A percentile compares a stretch with the other conserved stretches of the same genome.
Evolutionary conservation across 345 rosid species (phyloP).

Genomic region (Dipteronia sinensis): DNA sequence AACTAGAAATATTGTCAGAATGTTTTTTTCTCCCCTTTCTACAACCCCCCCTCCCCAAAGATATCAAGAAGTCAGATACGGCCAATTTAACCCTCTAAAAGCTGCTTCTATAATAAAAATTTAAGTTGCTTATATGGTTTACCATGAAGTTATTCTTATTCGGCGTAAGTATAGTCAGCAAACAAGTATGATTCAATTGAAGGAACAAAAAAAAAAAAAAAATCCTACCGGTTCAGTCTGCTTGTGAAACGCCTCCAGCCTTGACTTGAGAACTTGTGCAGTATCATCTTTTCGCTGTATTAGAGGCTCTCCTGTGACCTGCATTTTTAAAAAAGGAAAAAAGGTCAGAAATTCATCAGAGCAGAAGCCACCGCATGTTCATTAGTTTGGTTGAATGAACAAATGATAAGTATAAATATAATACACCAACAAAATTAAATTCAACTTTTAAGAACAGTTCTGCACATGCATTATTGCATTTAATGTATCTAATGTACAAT

Average conservation of each 20-base stretch:
- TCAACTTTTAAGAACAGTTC: not conserved
- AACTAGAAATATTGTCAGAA: not conserved
- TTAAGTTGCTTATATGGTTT: not conserved
- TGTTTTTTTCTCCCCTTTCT: not conserved
- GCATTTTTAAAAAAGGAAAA: slow-evolving; percentile 11
- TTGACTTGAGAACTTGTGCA: slow-evolving; percentile 72
- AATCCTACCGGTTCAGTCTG: slow-evolving; percentile 77
- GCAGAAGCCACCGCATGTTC: not conserved
- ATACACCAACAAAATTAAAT: not conserved
- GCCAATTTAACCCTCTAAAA: not conserved
- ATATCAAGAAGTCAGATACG: not conserved
- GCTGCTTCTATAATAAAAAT: not conserved
- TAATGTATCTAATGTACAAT: not conserved
- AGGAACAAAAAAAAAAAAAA: not conserved
- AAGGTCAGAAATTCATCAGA: not conserved
- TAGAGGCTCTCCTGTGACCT: slow-evolving; percentile 85
- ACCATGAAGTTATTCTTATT: not conserved
- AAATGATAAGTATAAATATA: not conserved
- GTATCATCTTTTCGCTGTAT: slow-evolving; percentile 91
- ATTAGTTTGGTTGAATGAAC: not conserved
- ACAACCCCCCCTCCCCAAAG: not conserved
- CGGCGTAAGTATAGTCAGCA: not conserved
- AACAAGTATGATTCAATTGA: not conserved
- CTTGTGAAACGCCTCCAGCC: slow-evolving; percentile 79
- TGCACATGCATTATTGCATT: too few species aligned